Percentiles rank a stretch among this genome's conserved stretches.
phyloP scores from a whole-genome alignment of 176 grass and related monocot genomes.

The Elaeis guineensis region DNA sequence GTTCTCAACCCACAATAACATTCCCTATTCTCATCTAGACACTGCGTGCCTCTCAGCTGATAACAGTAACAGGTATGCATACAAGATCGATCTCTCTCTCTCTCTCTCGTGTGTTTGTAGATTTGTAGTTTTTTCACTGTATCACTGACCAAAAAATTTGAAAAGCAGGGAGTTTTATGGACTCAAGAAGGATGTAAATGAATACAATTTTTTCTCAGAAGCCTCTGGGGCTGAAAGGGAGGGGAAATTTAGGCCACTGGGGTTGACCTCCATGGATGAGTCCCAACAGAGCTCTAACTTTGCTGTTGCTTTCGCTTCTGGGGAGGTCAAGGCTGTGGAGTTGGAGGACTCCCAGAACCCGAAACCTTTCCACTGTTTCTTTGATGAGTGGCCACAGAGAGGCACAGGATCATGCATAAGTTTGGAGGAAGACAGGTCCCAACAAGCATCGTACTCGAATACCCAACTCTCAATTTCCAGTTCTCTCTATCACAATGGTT shows the following conservation, averaged over 20 bases:
- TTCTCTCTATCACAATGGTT: too few species aligned
- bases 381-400: conserved; percentile 17
- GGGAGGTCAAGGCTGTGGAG: conserved; percentile 2
- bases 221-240: neutral
- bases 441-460: neutral
- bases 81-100: neutral
- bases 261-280: neutral
- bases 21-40: neutral
- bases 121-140: too few species aligned
- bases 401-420: neutral
- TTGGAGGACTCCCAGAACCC: conserved; percentile 1
- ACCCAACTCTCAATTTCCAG: conserved; percentile 12
- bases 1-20: neutral
- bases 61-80: conserved; percentile 19
- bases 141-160: neutral
- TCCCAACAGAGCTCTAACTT: neutral
- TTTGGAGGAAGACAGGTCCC: neutral
- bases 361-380: conserved; percentile 37
- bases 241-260: neutral
- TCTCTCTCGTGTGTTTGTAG: too few species aligned
- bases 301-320: conserved; percentile 9
- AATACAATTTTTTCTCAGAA: conserved; percentile 15
- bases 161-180: conserved; percentile 13
- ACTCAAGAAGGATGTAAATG: conserved; percentile 16
- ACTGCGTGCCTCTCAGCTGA: conserved; percentile 7